Percentiles rank a stretch among this genome's conserved stretches.
phyloP scores from a whole-genome alignment of 768 basidiomycete species.

The Nidularia sp. region DNA sequence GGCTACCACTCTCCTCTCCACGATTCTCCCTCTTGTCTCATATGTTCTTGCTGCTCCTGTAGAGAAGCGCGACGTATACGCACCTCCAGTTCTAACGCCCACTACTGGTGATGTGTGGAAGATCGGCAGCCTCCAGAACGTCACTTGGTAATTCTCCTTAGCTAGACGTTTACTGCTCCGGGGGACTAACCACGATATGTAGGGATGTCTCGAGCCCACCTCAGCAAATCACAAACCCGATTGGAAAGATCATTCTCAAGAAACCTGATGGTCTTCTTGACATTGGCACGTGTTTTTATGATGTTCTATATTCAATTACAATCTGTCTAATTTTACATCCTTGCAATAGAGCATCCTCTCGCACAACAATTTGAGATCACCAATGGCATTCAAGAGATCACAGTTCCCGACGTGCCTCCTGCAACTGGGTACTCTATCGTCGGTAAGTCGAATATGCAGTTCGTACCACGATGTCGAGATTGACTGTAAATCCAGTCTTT shows the following conservation, averaged over 20 bases:
- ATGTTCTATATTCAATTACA: not conserved
- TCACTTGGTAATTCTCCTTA: slow-evolving; percentile 20
- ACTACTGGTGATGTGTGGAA: slow-evolving; percentile 21
- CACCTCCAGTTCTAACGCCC: slow-evolving; percentile 32
- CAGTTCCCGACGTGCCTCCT: slow-evolving; percentile 32
- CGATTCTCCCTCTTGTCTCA: slow-evolving; percentile 10
- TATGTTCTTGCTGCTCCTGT: slow-evolving; percentile 16
- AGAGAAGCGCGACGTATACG: slow-evolving; percentile 36
- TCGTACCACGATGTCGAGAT: slow-evolving; percentile 1
- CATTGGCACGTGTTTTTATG: slow-evolving; percentile 18
- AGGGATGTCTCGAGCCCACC: slow-evolving; percentile 39
- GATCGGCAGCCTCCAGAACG: slow-evolving; percentile 20
- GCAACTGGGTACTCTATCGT: slow-evolving; percentile 39
- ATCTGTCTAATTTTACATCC: not conserved
- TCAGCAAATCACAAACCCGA: slow-evolving; percentile 34
- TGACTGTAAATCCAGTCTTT: slow-evolving; percentile 29
- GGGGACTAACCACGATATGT: not conserved
- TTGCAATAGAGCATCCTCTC: slow-evolving; percentile 25
- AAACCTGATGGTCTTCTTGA: slow-evolving; percentile 20
- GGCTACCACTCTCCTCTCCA: not conserved
- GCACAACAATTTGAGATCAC: slow-evolving; percentile 32
- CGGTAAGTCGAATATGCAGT: slow-evolving; percentile 24
- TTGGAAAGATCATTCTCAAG: slow-evolving; percentile 33
- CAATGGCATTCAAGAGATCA: slow-evolving; percentile 28
- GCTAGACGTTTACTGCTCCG: not conserved